A percentile compares a stretch with the other conserved stretches of the same genome.
Evolutionary conservation across 106 monocot species (phyloP).

Genomic region (Hemerocallis citrina): DNA sequence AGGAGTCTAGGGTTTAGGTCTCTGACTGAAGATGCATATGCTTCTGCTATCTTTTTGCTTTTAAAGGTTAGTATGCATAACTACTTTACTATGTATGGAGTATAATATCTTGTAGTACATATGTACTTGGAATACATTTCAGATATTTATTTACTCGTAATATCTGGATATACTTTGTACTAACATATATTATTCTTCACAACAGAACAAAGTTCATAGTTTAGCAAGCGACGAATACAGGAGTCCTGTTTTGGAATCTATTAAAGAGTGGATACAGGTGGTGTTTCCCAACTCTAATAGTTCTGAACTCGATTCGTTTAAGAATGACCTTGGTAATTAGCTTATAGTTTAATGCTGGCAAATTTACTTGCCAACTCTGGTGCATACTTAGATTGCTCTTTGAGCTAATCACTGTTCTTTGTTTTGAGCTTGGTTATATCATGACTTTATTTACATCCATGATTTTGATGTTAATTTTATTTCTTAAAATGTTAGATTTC

Average conservation of each 20-base stretch:
- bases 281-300: background rate
- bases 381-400: background rate
- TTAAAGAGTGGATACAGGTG: constrained; percentile 95
- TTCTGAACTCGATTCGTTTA: background rate
- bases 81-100: background rate
- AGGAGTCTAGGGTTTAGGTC: constrained; percentile 83
- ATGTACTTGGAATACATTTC: background rate
- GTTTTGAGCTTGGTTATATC: no score
- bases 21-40: constrained; percentile 94
- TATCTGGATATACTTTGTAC: background rate
- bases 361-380: background rate
- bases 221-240: constrained; percentile 87
- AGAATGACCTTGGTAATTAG: background rate
- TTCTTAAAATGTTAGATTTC: no score
- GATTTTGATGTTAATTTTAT: no score
- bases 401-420: no score
- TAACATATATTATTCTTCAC: constrained; percentile 5
- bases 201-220: constrained; percentile 65
- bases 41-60: constrained; percentile 83
- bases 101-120: constrained; percentile 1
- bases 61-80: constrained; percentile 54
- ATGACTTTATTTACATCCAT: no score
- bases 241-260: constrained; percentile 64
- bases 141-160: background rate
- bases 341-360: background rate